Evolutionary conservation across 2,329 filamentous ascomycete species (phyloP), one percentile per base, ranked within the genome.

Genomic region (Fusarium tupiense): DNA sequence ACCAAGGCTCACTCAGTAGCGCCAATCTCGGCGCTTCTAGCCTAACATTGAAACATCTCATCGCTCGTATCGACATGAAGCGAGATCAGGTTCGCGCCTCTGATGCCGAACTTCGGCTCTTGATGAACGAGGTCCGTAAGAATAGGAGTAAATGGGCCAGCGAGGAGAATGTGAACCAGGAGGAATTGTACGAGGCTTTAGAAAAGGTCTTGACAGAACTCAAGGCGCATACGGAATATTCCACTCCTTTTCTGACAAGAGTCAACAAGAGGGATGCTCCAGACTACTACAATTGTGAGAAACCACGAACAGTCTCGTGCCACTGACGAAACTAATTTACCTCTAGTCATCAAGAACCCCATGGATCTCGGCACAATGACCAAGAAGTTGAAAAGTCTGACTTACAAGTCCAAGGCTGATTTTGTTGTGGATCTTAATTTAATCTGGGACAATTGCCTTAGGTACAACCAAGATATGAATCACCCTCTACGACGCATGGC

Each of bases 291-390:
- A 92, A 90, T 76, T 90, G 96, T 93, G 91, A 92, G 91, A 84
- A 75, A 61, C 44, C 54, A 63, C 38, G 43, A 37, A n/a, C 24
- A 19, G 37, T 47, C 47, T 53, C 17, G 53, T 56, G 9, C 17
- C 44, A 11, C 33, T 47, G 26, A 56, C 33, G 10, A 53, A 60
- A 63, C 78, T 81, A 75, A 83, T 76, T 57, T 22, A 66, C 46
- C 74, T 60, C 61, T 80, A 95, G 92, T 94, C 75, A 98, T 98
- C 84, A 98, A 97, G 84, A 93, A 95, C 53, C 96, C 96, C 5
- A 99, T 99, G 96, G 96, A 99, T 81, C 91, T 99, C 65, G 96
- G 96, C 43, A 92, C 92, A 54, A 98, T 99, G 95, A 98, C 97
- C 71, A 99, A 99, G 86, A 99, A 98, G 85, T 90, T 99, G 62